These are phyloP conservation scores for Pyrenochaeta sp. DNA, from an alignment of 2,329 filamentous ascomycete species.

Conservation along the genomic window DNA sequence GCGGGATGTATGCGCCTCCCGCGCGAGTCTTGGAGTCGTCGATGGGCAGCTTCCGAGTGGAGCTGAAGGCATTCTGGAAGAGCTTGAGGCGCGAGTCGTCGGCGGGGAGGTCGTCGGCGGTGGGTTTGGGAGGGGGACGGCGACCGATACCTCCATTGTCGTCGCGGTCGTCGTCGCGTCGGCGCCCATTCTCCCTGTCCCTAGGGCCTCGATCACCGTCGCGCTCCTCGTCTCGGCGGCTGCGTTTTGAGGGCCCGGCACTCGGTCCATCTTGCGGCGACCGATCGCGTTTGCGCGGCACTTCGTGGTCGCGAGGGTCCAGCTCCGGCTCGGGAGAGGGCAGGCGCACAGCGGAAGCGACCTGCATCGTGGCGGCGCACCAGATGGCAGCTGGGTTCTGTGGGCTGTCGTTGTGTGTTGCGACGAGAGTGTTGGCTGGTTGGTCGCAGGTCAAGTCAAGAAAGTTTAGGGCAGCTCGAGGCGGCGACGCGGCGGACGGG, in stretches of 20 bases:
- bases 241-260: slow-evolving; percentile 45
- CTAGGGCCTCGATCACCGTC: slow-evolving; percentile 48
- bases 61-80: slow-evolving; percentile 46
- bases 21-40: slow-evolving; percentile 88
- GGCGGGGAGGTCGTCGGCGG: slow-evolving; percentile 27
- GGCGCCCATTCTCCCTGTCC: slow-evolving; percentile 65
- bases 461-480: slow-evolving; percentile 32
- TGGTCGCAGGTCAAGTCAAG: slow-evolving; percentile 23
- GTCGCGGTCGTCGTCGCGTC: slow-evolving; percentile 52
- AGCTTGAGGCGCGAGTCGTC: slow-evolving; percentile 47
- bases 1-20: slow-evolving; percentile 95
- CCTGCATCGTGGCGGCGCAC: slow-evolving; percentile 36
- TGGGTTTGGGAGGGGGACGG: slow-evolving; percentile 45
- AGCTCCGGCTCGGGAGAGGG: slow-evolving; percentile 61
- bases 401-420: background rate
- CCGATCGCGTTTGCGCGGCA: slow-evolving; percentile 62
- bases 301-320: slow-evolving; percentile 52
- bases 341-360: slow-evolving; percentile 62
- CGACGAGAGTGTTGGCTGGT: too few species aligned
- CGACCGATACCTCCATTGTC: slow-evolving; percentile 77
- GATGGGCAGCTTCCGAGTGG: slow-evolving; percentile 83
- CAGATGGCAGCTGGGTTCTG: background rate
- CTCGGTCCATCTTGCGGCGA: slow-evolving; percentile 51
- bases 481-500: slow-evolving; percentile 18
- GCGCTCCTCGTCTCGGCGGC: slow-evolving; percentile 36